A percentile compares a stretch with the other conserved stretches of the same genome.
Evolutionary conservation across 441 rosid genomes (phyloP).

Genomic region (Kokia cookei): DNA sequence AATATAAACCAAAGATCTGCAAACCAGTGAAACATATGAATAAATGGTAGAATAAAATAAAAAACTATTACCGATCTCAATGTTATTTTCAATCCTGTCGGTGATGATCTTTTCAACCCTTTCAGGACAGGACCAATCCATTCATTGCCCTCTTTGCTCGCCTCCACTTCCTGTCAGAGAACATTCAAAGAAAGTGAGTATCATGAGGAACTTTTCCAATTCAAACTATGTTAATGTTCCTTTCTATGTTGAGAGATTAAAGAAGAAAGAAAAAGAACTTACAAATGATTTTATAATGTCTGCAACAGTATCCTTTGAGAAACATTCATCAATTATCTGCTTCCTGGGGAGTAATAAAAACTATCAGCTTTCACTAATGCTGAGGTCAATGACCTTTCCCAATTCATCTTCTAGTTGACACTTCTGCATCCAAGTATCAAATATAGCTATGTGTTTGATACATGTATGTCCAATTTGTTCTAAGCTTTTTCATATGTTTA

Average conservation of each 20-base stretch:
- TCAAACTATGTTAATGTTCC: background rate
- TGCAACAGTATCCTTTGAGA: slow-evolving; percentile 57
- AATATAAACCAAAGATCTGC: background rate
- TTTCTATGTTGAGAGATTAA: background rate
- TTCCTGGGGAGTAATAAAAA: slow-evolving; percentile 41
- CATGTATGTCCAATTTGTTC: background rate
- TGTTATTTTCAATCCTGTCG: slow-evolving; percentile 70
- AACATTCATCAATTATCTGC: slow-evolving; percentile 60
- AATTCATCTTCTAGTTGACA: background rate
- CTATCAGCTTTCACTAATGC: background rate
- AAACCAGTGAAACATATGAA: background rate
- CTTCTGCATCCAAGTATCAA: background rate
- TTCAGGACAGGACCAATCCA: slow-evolving; percentile 68
- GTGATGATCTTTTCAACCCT: slow-evolving; percentile 80
- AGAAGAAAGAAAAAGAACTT: slow-evolving; percentile 21
- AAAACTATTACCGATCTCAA: slow-evolving; percentile 55
- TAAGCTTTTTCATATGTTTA: background rate
- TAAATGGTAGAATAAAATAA: slow-evolving; percentile 7
- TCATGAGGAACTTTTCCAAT: background rate
- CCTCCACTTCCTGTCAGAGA: slow-evolving; percentile 58
- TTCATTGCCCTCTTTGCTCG: slow-evolving; percentile 65
- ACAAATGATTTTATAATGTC: slow-evolving; percentile 77
- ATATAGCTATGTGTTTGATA: background rate
- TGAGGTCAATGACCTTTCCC: background rate
- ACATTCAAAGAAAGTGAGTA: slow-evolving; percentile 5